Evolutionary conservation across 345 rosid species (phyloP), one percentile per base, ranked within the genome.

Genomic region (Syzygium jambos): DNA sequence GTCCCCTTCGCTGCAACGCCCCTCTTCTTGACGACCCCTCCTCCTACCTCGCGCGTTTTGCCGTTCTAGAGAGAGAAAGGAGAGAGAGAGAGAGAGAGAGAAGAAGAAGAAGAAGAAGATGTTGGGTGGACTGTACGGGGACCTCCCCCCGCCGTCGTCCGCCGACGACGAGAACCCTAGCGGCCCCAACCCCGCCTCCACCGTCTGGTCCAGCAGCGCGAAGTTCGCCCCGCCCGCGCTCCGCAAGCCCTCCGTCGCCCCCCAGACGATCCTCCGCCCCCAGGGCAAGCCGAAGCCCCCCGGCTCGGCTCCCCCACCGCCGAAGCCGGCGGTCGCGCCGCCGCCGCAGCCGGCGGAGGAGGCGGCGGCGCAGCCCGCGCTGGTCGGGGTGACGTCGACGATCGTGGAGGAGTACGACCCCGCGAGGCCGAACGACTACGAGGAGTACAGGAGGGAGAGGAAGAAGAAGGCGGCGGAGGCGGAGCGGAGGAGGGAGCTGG

Each of bases 71-170:
- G 46, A 68, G 78, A 65, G 78, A 29, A 38, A 63, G 19, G 23
- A 34, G 46, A 30, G 43, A 34, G 46, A 68, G 78, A 30, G 78
- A 65, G 77, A 63, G 38, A 61, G 73, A n/a, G 68, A 61, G 41
- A 65, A 10, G 13, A 29, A 53, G 41, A 65, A 10, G 13, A 29
- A 53, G 68, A 52, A 38, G 82, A 29, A 89, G 53, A 97, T 96
- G 99, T 92, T 96, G 1, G 99, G 99, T 29, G 99, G 99, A 19
- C 91, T 98, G 89, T 98, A 98, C 90, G 99, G 99, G 27, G 99
- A 96, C 78, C 98, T 98, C 16, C 99, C 99, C 86, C 99, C 99
- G n/a, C 99, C 99, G 17, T 89, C 93, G 43, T 92, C 92, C 87
- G 98, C 94, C 78, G 99, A 96, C 78, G 98, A 96, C 54, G 97